Conservation (phyloP, 2,329 filamentous ascomycete genomes). For the Fonsecaea pedrosoi region DNA sequence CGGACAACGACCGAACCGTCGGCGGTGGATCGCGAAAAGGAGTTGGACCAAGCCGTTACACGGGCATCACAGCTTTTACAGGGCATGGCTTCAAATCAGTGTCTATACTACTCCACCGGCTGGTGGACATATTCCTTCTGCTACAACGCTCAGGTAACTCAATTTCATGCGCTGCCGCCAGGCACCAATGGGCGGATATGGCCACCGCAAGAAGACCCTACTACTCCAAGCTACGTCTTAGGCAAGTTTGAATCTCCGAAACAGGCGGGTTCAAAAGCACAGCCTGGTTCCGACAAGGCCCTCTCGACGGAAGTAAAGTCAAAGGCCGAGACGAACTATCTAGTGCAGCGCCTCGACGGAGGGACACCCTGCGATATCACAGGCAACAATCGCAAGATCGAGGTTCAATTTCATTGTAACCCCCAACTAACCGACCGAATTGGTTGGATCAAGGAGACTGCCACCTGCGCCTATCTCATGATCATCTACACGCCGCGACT, state of each 20-base stretch:
- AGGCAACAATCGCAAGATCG: constrained; percentile 78
- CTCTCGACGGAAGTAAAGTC: constrained; percentile 72
- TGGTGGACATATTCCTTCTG: constrained; percentile 99
- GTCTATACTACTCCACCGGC: constrained; percentile 82
- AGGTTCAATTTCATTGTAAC: constrained; percentile 80
- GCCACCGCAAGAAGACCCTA: constrained; percentile 77
- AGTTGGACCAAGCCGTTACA: constrained; percentile 76
- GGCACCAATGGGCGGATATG: constrained; percentile 69
- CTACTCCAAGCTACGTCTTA: constrained; percentile 76
- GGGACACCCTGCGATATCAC: constrained; percentile 89
- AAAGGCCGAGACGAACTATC: constrained; percentile 82
- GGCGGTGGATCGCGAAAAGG: constrained; percentile 73
- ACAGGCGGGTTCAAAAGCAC: constrained; percentile 38
- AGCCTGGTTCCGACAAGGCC: constrained; percentile 41
- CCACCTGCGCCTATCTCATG: constrained; percentile 92
- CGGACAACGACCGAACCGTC: constrained; percentile 71
- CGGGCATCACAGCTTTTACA: constrained; percentile 81
- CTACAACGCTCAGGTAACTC: constrained; percentile 83
- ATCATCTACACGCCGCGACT: constrained; percentile 87
- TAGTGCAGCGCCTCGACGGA: constrained; percentile 79
- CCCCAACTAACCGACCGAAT: constrained; percentile 78
- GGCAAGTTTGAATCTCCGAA: constrained; percentile 62
- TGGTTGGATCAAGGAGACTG: constrained; percentile 90
- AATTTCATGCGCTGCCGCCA: constrained; percentile 83
- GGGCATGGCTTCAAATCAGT: constrained; percentile 73